Base-by-base conservation (phyloP, 1,284 basidiomycete genomes). In the Ceratobasidium sp. region DNA sequence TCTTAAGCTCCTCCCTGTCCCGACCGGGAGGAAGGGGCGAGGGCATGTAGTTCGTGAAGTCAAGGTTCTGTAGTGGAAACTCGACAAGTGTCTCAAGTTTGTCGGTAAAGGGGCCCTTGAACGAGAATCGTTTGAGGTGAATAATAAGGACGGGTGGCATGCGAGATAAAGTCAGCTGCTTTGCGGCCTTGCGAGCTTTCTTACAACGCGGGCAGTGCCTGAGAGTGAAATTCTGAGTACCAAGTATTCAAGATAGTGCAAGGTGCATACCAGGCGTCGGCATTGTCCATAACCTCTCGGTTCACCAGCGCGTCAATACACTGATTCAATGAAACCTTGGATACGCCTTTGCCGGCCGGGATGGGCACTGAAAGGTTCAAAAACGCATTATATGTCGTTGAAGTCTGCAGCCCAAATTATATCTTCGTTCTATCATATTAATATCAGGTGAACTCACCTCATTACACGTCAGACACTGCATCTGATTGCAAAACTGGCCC, bases 321-420 rank as follows among this genome's bases (percentile, higher is more conserved):
- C 60, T 91, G 87, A 69, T 90, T 85, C 50, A 99, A 82, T 1
- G 90, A 85, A 23, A 93, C 88, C 77, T 88, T 91, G n/a, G 85
- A 84, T 21, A 84, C 83, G 39, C 84, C 84, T 64, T 86, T 85
- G 16, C 84, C 83, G 16, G 85, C 84, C 0, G 97, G 96, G 67
- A 99, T 89, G 1, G 97, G 96, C 71, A 99, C 81, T 41, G 95
- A 93, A 71, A 99, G 86, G 77, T 97, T 97, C 86, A 98, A 98
- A 83, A 99, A 99, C 2, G 93, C 88, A 79, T 99, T 98, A 79
- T 97, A 99, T 8, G 96, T 98, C 4, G 96, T 98, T 32, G 95
- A 97, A 1, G 97, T 98, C 94, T 97, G 77, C 74, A 73, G 73
- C 26, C n/a, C 26, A 75, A 52, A 75, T 74, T n/a, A 55, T 26